Base-by-base conservation (phyloP, 192 early-diverging fungal genomes). In the Backusella mclennaniae region DNA sequence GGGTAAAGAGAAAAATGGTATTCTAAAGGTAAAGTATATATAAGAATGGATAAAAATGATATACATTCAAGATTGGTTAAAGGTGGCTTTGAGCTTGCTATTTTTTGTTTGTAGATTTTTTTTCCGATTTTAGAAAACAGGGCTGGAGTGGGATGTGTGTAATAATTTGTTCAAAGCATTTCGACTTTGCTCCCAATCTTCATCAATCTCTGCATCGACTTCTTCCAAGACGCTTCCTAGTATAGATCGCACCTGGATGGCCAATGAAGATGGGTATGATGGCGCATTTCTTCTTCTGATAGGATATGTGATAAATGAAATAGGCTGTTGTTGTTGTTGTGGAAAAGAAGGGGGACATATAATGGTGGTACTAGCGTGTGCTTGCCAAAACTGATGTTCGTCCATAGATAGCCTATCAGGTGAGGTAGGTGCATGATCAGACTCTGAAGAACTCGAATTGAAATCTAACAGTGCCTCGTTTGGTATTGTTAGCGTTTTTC, bases 371-470 rank as follows among this genome's bases (percentile, higher is more conserved):
- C 69, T 70, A 29, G 69, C 19, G 39, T 70, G 69, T 29, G 26
- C 69, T 42, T 70, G 69, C 69, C 69, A 70, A 44, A 70, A 70
- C 9, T 68, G 67, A 68, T 68, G 67, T 68, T 68, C 67, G 6
- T 68, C 67, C 17, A 53, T 53, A 8, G 52, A 53, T 53, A 53
- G 21, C 19, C 52, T 53, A 53, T 53, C 52, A 53, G 52, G 52
- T 53, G 52, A 53, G 52, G 52, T 4, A 1, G 52, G 52, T 53
- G 52, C 52, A 9, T 53, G 52, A 53, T 53, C 52, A 53, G 52
- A 53, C n/a, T 53, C 52, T 53, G 52, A 53, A 8, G 52, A 53
- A 53, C 52, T 53, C 5, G 52, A 53, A 23, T 53, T n/a, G 21
- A 53, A 53, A 21, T 53, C 52, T 21, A 53, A 53, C 21, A 53